Conservation (phyloP, 1,139 yeast genomes). For the Hyphopichia burtonii region DNA sequence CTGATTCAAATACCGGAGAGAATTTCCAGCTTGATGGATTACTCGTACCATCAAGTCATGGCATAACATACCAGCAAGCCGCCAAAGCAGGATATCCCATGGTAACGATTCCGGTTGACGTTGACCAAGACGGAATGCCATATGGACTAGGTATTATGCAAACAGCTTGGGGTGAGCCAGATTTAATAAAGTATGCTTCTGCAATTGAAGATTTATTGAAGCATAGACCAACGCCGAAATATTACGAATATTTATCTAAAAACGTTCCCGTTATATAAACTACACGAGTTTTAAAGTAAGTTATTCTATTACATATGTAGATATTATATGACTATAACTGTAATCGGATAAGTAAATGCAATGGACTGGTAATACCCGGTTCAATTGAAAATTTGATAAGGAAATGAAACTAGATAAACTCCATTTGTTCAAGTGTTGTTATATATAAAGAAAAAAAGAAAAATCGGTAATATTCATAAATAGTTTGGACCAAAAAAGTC, state of each 20-base stretch:
- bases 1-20: conserved; percentile 17
- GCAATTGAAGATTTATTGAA: conserved; percentile 19
- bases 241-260: conserved; percentile 16
- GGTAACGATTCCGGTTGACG: conserved; percentile 16
- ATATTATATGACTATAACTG: neutral
- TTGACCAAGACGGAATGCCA: conserved; percentile 15
- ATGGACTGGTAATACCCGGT: too few relatives aligned
- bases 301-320: neutral
- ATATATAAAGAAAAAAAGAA: too few relatives aligned
- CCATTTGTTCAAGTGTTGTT: neutral
- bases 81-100: conserved; percentile 20
- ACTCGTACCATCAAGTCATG: conserved; percentile 16
- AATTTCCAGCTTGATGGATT: conserved; percentile 18
- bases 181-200: conserved; percentile 18
- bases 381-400: too few relatives aligned
- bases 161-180: conserved; percentile 19
- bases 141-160: conserved; percentile 21
- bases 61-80: conserved; percentile 19
- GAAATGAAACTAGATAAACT: too few relatives aligned
- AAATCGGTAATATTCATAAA: too few relatives aligned
- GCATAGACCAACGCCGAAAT: conserved; percentile 14
- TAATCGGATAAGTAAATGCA: neutral
- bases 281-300: neutral
- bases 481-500: too few relatives aligned
- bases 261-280: conserved; percentile 14